These are phyloP conservation scores for Acanthamoeba royreba DNA, from an alignment of 208 protist genomes.

Conservation along the genomic window DNA sequence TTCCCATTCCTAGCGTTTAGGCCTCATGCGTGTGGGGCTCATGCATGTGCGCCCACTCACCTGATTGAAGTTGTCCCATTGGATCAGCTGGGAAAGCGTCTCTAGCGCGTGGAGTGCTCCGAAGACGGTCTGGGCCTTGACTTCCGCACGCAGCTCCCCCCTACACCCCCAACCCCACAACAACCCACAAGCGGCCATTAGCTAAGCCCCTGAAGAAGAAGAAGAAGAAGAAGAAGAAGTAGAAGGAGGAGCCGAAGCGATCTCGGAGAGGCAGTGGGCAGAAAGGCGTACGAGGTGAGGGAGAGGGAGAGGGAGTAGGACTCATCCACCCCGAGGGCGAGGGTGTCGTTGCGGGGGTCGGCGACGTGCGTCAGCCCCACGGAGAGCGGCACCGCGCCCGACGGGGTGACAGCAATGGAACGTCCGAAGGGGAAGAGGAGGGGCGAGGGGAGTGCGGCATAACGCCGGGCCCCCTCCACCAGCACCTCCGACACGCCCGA, in stretches of 20 bases:
- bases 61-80: background rate
- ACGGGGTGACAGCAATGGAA: background rate
- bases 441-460: background rate
- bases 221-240: too few relatives aligned
- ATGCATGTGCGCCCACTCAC: too few relatives aligned
- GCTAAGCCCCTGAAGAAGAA: too few relatives aligned
- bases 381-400: background rate
- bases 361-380: background rate
- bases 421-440: background rate
- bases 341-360: background rate
- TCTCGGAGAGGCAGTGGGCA: too few relatives aligned
- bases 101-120: background rate
- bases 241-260: too few relatives aligned
- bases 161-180: too few relatives aligned
- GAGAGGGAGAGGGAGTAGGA: background rate
- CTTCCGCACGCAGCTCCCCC: background rate
- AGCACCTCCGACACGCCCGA: background rate
- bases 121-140: background rate
- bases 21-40: too few relatives aligned
- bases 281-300: background rate
- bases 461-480: background rate
- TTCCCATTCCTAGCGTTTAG: too few relatives aligned
- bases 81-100: background rate
- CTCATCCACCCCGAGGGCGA: background rate
- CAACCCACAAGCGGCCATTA: too few relatives aligned